These are phyloP conservation scores for Pseudogymnoascus sp. DNA, from an alignment of 2,329 filamentous ascomycete genomes.

Conservation along the genomic window DNA sequence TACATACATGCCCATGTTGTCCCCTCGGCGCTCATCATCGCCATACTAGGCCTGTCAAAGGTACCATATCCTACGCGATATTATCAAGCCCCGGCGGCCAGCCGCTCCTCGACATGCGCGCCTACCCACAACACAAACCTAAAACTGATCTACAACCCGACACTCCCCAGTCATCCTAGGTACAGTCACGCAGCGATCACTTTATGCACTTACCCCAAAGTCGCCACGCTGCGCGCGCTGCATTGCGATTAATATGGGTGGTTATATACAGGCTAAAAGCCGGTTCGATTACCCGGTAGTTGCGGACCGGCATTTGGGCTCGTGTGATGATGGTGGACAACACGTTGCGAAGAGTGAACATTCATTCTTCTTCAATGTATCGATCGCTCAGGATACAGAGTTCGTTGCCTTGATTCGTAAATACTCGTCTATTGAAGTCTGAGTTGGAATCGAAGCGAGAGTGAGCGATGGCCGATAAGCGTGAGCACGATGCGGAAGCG, in stretches of 20 bases:
- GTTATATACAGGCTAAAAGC: constrained; percentile 4
- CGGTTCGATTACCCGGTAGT: constrained; percentile 1
- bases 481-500: background rate
- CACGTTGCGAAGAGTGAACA: constrained; percentile 1
- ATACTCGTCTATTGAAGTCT: background rate
- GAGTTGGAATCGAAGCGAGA: background rate
- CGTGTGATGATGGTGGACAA: background rate
- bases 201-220: background rate
- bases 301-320: background rate
- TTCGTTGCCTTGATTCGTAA: background rate
- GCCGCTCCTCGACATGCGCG: background rate
- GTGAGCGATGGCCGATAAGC: background rate
- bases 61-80: too few relatives aligned
- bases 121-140: background rate
- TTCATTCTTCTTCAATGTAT: background rate
- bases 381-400: background rate
- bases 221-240: background rate
- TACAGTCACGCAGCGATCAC: background rate
- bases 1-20: background rate
- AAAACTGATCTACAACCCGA: background rate
- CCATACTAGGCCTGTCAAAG: background rate
- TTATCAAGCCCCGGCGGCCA: background rate
- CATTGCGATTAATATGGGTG: background rate
- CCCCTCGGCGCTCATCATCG: background rate
- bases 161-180: background rate